Evolutionary conservation across 176 grass and related monocot genomes (phyloP).

Genomic region (Pontederia paniculata): DNA sequence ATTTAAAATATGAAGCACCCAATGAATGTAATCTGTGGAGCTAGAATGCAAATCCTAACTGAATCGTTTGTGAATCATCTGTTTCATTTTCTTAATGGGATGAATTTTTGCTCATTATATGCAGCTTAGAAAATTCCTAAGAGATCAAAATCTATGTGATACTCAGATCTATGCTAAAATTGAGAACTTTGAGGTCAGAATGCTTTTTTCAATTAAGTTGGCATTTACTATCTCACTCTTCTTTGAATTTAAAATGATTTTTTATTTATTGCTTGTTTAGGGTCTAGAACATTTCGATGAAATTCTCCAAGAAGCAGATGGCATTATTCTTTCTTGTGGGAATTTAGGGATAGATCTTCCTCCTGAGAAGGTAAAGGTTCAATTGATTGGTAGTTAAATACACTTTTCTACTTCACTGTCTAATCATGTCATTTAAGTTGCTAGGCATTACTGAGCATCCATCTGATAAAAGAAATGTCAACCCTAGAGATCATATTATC

Average conservation of each 20-base stretch:
- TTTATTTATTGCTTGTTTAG: constrained; percentile 29
- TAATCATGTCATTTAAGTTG: no score
- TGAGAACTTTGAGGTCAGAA: constrained; percentile 83
- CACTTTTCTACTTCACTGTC: no score
- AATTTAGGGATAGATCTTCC: constrained; percentile 94
- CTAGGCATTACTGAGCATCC: no score
- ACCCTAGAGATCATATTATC: no score
- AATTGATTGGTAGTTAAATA: no score
- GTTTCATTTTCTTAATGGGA: no score
- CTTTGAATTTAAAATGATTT: no score
- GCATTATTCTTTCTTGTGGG: constrained; percentile 92
- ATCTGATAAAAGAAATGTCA: no score
- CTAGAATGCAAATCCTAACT: no score
- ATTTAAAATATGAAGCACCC: background rate
- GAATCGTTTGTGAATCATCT: no score
- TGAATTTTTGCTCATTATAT: background rate
- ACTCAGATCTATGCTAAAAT: constrained; percentile 98
- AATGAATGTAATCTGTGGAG: background rate
- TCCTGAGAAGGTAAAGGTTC: constrained; percentile 64
- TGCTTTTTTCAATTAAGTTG: constrained; percentile 1
- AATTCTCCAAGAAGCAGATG: constrained; percentile 81
- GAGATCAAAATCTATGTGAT: constrained; percentile 68
- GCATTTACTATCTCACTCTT: background rate
- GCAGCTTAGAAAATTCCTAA: constrained; percentile 73
- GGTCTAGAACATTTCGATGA: constrained; percentile 95